Evolutionary conservation across 305 asterid species (phyloP), one percentile per base, ranked within the genome.

Genomic region (Rubia balearica): DNA sequence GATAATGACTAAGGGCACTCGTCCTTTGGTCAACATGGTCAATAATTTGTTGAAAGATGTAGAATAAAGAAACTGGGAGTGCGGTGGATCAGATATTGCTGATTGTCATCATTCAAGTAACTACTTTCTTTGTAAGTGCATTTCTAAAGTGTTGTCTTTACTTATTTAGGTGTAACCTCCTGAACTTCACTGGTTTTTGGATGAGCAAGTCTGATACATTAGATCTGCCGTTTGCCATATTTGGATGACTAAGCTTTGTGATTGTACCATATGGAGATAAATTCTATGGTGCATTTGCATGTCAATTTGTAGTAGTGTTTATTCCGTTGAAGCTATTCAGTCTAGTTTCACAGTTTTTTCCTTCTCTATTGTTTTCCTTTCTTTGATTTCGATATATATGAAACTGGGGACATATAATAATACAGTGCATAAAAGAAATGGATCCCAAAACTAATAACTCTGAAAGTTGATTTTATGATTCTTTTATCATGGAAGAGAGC

Each of bases 1-100:
- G 87, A 90, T 92, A 42, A 92, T 90, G 97, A 83, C 88, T 3
- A 92, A 93, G 79, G 98, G 98, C 71, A 89, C 97, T 48, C 40
- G 88, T 74, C 96, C 98, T 66, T 74, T 93, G 83, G 94, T 77
- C 69, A 84, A 74, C 73, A 90, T 93, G 97, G 71, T 89, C 81
- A 85, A 79, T 80, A 93, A 93, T 75, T 88, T 93, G 73, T 61
- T 93, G 71, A 67, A 74, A 75, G 97, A 93, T 76, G 85, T 70
- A 71, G 91, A 92, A 71, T 93, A 83, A 79, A 76, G 66, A 48
- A 56, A 41, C 64, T 62, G 67, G 69, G 43, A 61, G 36, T 68
- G 61, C 61, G 70, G 62, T 40, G 40, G 64, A 21, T 41, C 70
- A 78, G 72, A 55, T 64, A 73, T 42, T 65, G 46, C 69, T 17